Conservation (phyloP, 2,329 filamentous ascomycete species). For the Ascochyta pisi region DNA sequence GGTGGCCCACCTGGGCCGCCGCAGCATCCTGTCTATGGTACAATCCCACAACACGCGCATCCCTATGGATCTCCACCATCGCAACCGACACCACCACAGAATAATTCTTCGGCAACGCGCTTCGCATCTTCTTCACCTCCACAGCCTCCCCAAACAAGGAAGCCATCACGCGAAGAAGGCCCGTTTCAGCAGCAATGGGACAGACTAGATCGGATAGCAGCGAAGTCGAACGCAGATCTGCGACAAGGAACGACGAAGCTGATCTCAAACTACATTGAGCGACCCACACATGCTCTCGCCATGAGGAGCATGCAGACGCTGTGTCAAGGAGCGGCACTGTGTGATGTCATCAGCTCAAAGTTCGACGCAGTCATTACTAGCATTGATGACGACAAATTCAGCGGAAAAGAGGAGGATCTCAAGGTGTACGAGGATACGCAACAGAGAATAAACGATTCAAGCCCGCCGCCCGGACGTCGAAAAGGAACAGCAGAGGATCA, state of each 20-base stretch:
- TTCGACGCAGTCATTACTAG: constrained; percentile 73
- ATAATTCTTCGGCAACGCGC: constrained; percentile 30
- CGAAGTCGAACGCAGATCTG: constrained; percentile 39
- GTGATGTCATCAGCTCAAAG: constrained; percentile 66
- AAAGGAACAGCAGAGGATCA: constrained; percentile 23
- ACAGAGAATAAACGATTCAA: constrained; percentile 22
- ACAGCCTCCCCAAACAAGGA: constrained; percentile 12
- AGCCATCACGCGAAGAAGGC: constrained; percentile 25
- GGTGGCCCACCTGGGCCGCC: constrained; percentile 26
- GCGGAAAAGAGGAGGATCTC: constrained; percentile 62
- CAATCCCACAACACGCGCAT: constrained; percentile 23
- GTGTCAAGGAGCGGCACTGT: constrained; percentile 54
- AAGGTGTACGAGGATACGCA: constrained; percentile 31
- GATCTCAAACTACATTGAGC: constrained; percentile 39
- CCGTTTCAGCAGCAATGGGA: constrained; percentile 38
- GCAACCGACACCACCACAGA: constrained; percentile 25
- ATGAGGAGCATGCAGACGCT: constrained; percentile 48
- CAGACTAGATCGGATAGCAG: constrained; percentile 37
- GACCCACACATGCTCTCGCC: constrained; percentile 36
- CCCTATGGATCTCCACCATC: constrained; percentile 24
- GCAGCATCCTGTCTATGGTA: constrained; percentile 30
- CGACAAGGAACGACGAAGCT: constrained; percentile 37
- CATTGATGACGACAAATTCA: constrained; percentile 70
- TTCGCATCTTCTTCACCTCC: constrained; percentile 31
- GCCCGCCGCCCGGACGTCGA: constrained; percentile 21